Base-by-base conservation (phyloP, 805 yeast genomes). In the Pichia rugopelliculosa region DNA sequence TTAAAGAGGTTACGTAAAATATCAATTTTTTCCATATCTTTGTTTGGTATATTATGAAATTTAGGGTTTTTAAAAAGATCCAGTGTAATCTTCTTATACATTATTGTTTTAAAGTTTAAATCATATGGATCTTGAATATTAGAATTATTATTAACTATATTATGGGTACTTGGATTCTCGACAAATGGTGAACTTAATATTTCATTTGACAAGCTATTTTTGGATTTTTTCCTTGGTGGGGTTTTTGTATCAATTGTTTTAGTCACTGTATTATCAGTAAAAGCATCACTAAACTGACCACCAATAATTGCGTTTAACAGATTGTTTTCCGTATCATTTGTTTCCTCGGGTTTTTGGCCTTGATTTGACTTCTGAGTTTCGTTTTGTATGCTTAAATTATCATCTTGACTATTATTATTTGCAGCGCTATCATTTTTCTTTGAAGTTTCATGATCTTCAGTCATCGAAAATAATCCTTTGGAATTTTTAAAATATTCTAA, bases 251-350 rank as follows among this genome's bases (percentile, higher is more conserved):
- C 52, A 36, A 53, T 23, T n/a, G 58, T 51, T 24, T 53, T 57
- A 1, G 64, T 63, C 3, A 75, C 59, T 0, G 81, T 77, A 48
- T 76, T 77, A 48, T 77, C 80, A 0, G 80, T 76, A 10, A 72
- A 74, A 55, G 73, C 74, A 8, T 64, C 68, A 47, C 64, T 64
- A 18, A 64, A 42, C 0, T 61, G 49, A 36, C 54, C 57, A 20
- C 52, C 56, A 15, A 45, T 39, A 12, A 53, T 48, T 2, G 47
- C 54, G 23, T 52, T 53, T 42, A 48, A 22, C 46, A 48, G 43
- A 23, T 48, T 44, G 10, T 18, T 36, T n/a, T 46, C 39, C 4
- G 37, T 36, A 18, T 18, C 25, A 15, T 36, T 26, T 21, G 18
- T 23, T 9, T 27, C 25, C 6, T 44, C 46, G 3, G 20, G 12